Evolutionary conservation across 2,329 filamentous ascomycete genomes (phyloP), one percentile per base, ranked within the genome.

Genomic region (Trichoderma sp.): DNA sequence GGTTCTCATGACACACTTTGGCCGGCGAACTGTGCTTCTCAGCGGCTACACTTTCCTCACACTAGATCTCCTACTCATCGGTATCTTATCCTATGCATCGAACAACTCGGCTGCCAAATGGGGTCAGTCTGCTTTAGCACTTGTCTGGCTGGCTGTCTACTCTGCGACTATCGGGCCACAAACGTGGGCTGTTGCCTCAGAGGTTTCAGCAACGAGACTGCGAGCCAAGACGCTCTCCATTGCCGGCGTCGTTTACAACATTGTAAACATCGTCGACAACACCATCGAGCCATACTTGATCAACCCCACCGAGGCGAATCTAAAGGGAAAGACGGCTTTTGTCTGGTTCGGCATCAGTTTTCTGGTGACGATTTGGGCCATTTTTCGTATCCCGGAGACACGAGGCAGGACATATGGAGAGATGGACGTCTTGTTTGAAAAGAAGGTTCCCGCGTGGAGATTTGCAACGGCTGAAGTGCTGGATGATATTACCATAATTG

Each of bases 251-350:
- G 67, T 74, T 13, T 76, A 76, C 57, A 71, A 69, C 67, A 61
- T 75, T 34, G 53, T 72, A 15, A 74, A 78, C 68, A 76, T 75
- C 11, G 68, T 73, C 47, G 71, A 63, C 23, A 74, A 72, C 53
- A 69, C 73, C 6, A 55, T 80, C 9, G 75, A 78, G 71, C 78
- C 79, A 12, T 80, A 80, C 55, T 74, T 81, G 1, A 76, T 82
- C 72, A 82, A 81, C 71, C 79, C 81, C 4, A 77, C 74, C 2
- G 76, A 75, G 12, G 73, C 73, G 61, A 79, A 84, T 71, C 79
- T 81, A 75, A 77, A 72, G 79, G 82, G 77, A 6, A 75, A 76
- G 66, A 76, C 76, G 53, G 86, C 72, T 3, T 71, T 73, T 64
- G 71, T 73, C 30, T 73, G 71, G 71, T 73, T 73, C 6, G 71